Evolutionary conservation across 208 protist genomes (phyloP).

Genomic region (Angomonas deanei): DNA sequence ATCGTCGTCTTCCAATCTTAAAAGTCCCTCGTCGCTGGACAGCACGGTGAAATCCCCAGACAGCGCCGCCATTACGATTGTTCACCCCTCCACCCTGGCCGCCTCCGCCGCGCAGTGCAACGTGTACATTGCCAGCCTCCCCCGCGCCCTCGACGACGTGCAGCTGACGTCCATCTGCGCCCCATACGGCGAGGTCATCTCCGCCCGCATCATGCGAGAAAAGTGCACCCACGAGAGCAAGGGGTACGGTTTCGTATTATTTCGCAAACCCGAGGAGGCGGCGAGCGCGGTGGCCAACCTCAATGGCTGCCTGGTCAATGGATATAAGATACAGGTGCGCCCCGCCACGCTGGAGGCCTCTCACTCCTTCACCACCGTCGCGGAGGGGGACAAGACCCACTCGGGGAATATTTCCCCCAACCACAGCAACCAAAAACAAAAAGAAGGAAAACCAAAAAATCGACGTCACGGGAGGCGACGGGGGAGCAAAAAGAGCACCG

Average conservation of each 20-base stretch:
- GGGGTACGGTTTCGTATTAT: constrained; percentile 78
- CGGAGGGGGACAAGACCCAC: background rate
- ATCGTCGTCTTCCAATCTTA: background rate
- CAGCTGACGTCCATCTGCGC: constrained; percentile 53
- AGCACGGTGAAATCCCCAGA: too few species aligned
- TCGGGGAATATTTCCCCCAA: too few species aligned
- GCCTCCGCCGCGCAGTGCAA: constrained; percentile 16
- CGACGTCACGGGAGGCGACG: too few species aligned
- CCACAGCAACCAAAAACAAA: too few species aligned
- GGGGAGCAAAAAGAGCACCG: too few species aligned
- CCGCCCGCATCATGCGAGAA: constrained; percentile 59
- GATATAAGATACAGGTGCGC: constrained; percentile 61
- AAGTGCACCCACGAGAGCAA: constrained; percentile 48
- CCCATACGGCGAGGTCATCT: constrained; percentile 47
- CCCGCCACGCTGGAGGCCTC: constrained; percentile 46
- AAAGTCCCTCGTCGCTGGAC: background rate
- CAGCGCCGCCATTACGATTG: too few species aligned
- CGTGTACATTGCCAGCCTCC: constrained; percentile 70
- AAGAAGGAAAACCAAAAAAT: too few species aligned
- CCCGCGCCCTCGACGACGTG: constrained; percentile 46
- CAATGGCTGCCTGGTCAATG: constrained; percentile 32
- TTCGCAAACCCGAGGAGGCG: constrained; percentile 28
- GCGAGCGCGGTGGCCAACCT: constrained; percentile 31
- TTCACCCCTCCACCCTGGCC: too few species aligned
- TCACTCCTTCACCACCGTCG: constrained; percentile 12